These are phyloP conservation scores for Cubamyces sp. DNA, from an alignment of 768 basidiomycete genomes.

Conservation along the genomic window DNA sequence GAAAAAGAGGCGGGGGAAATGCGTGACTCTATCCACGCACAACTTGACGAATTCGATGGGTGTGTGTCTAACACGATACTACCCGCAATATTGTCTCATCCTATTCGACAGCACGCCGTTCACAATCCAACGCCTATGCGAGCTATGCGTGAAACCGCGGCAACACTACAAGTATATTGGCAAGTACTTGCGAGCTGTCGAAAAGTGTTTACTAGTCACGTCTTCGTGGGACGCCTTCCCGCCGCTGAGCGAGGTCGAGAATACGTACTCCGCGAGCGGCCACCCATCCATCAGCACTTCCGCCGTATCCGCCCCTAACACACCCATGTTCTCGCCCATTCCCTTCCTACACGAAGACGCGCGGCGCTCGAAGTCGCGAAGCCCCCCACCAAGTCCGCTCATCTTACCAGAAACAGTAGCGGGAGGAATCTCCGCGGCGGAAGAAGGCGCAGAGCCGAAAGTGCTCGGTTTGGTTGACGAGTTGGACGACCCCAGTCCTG, in stretches of 20 bases:
- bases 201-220: constrained; percentile 82
- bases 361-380: constrained; percentile 76
- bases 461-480: constrained; percentile 83
- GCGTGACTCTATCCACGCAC: constrained; percentile 58
- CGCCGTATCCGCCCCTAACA: constrained; percentile 63
- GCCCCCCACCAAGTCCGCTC: constrained; percentile 78
- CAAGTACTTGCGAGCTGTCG: constrained; percentile 88
- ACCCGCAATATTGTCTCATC: constrained; percentile 10
- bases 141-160: constrained; percentile 71
- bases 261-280: constrained; percentile 30
- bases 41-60: constrained; percentile 79
- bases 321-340: constrained; percentile 87
- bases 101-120: constrained; percentile 58
- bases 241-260: constrained; percentile 48
- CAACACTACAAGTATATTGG: constrained; percentile 77
- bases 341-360: constrained; percentile 86
- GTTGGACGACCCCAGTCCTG: constrained; percentile 81
- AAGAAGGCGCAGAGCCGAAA: constrained; percentile 44
- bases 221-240: constrained; percentile 79
- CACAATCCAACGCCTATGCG: constrained; percentile 88
- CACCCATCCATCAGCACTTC: constrained; percentile 49
- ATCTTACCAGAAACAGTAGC: constrained; percentile 47
- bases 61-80: constrained; percentile 37
- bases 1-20: constrained; percentile 60
- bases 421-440: constrained; percentile 35